Base-by-base conservation (phyloP, 208 protist genomes). In the Trichomonas vaginalis region DNA sequence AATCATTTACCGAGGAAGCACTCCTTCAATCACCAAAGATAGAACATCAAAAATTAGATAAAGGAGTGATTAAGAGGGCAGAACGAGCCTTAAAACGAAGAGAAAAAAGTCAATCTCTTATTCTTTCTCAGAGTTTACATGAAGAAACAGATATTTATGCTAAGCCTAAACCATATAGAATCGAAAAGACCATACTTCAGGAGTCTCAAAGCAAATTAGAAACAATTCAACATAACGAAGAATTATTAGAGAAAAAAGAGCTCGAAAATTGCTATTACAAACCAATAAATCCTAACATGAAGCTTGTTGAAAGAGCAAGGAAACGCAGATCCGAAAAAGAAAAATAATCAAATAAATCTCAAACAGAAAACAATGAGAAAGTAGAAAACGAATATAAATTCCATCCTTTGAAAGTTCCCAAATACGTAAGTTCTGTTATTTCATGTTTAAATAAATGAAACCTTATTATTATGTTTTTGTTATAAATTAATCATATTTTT, bases 201-300 rank as follows among this genome's bases (percentile, higher is more conserved):
- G 56, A 70, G 21, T 70, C 56, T 3, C 17, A 70, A 27, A 70
- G 56, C 21, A 12, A 27, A n/a, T 70, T 70, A 27, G 56, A 70
- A 27, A 27, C 56, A 27, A 70, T 70, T n/a, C 17, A 6, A 27
- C 17, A 95, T 96, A 95, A 95, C 8, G 80, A 96, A 96, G 88
- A 95, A 42, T 39, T 42, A 96, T 46, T 51, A 48, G 37, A 96
- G 96, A 95, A 56, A 35, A 95, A 96, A 96, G 14, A 10, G 35
- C 27, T 42, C 27, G n/a, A 83, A 83, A 10, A 96, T 90, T 37
- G 37, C 95, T 3, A 6, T 10, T 51, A 90, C 6, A 90, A 40
- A n/a, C 35, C 79, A 42, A 83, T 83, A 83, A 83, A 83, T 42
- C 27, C 79, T 42, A 42, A 83, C 27, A 83, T 42, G 79, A 40